phyloP scores from a whole-genome alignment of 306 rosid species.

The Prunus mira region DNA sequence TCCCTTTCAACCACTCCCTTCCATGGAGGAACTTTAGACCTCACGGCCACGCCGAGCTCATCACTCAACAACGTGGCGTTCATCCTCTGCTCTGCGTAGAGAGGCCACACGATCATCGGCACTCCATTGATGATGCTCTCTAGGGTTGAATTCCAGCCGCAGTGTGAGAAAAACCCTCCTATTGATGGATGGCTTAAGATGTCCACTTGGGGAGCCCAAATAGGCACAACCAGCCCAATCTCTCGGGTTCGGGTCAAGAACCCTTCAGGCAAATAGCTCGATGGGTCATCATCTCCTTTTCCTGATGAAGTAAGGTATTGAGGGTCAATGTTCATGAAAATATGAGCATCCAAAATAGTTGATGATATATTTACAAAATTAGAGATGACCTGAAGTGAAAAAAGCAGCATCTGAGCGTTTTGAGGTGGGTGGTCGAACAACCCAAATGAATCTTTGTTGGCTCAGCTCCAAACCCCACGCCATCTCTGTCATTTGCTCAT shows the following conservation, averaged over 20 bases:
- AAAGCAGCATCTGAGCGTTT: conserved; percentile 6
- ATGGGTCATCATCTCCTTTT: background rate
- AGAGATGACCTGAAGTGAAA: conserved; percentile 16
- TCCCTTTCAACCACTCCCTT: conserved; percentile 29
- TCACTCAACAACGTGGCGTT: conserved; percentile 43
- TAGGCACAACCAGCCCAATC: conserved; percentile 21
- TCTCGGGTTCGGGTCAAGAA: conserved; percentile 32
- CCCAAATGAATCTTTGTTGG: conserved; percentile 59
- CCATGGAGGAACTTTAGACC: conserved; percentile 7
- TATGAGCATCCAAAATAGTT: background rate
- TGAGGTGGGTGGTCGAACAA: conserved; percentile 42
- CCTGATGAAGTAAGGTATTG: background rate
- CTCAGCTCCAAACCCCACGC: conserved; percentile 72
- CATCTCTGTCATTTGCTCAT: conserved; percentile 48
- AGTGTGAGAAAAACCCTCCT: conserved; percentile 49
- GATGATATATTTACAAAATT: background rate
- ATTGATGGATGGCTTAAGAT: conserved; percentile 34
- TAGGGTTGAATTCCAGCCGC: conserved; percentile 51
- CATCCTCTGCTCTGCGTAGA: conserved; percentile 59
- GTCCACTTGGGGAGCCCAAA: conserved; percentile 46
- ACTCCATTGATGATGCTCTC: conserved; percentile 50
- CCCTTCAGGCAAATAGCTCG: conserved; percentile 44
- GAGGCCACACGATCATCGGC: conserved; percentile 56
- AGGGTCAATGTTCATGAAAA: background rate
- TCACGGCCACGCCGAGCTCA: conserved; percentile 34